These are phyloP conservation scores for Chionographis japonica DNA, from an alignment of 106 monocot genomes.

Conservation along the genomic window DNA sequence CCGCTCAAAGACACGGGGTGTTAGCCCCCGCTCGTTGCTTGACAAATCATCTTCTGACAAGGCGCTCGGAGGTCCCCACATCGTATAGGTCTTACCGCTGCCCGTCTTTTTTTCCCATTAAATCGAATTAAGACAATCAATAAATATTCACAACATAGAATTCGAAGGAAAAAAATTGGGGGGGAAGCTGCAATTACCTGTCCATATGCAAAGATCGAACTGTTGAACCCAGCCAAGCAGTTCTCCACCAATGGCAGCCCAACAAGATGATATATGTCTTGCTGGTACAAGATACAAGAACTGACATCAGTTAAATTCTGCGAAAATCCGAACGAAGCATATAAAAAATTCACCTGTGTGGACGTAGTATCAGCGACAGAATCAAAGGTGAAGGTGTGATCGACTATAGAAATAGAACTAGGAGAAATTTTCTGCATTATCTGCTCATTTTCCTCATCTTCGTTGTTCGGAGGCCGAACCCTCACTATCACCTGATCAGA, in stretches of 20 bases:
- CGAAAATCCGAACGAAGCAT: background rate
- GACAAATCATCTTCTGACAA: slow-evolving; percentile 46
- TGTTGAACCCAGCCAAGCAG: slow-evolving; percentile 94
- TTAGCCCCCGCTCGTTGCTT: slow-evolving; percentile 65
- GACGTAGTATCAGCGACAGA: slow-evolving; percentile 68
- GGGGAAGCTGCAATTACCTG: slow-evolving; percentile 48
- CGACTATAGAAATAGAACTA: slow-evolving; percentile 60
- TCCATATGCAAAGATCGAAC: slow-evolving; percentile 98
- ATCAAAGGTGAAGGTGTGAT: slow-evolving; percentile 89
- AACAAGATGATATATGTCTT: slow-evolving; percentile 81
- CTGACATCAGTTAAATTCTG: background rate
- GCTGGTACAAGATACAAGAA: slow-evolving; percentile 29
- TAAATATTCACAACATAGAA: background rate
- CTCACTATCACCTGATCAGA: slow-evolving; percentile 72
- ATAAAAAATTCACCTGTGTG: slow-evolving; percentile 52
- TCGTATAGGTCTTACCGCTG: slow-evolving; percentile 97
- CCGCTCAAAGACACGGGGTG: slow-evolving; percentile 92
- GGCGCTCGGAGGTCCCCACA: slow-evolving; percentile 88
- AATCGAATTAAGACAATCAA: too few relatives aligned
- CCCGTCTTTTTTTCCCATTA: slow-evolving; percentile 51
- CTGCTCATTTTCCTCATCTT: slow-evolving; percentile 56
- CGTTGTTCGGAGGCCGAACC: slow-evolving; percentile 61
- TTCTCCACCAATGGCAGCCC: slow-evolving; percentile 95
- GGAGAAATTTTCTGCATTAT: slow-evolving; percentile 62
- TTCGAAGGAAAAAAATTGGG: too few relatives aligned